Evolutionary conservation across 495 filamentous ascomycete species (phyloP).

Genomic region (Sphaerosporella brunnea): DNA sequence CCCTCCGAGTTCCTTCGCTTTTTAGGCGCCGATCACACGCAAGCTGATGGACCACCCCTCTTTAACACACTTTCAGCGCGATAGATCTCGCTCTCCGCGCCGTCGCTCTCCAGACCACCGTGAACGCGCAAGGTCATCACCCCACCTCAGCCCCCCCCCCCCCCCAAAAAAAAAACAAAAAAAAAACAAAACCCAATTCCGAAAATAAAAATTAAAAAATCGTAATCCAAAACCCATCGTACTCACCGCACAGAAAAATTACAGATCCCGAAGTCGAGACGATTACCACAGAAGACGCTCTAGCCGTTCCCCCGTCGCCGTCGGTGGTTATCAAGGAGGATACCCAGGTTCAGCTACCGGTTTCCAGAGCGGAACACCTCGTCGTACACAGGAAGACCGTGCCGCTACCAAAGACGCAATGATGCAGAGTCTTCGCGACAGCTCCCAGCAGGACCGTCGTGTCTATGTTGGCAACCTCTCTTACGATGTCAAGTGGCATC

Average conservation of each 20-base stretch:
- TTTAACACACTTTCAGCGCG: conserved; percentile 46
- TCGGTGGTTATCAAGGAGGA: conserved; percentile 48
- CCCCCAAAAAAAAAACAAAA: too few relatives aligned
- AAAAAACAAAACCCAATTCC: too few relatives aligned
- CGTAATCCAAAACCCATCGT: too few relatives aligned
- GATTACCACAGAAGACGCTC: conserved; percentile 58
- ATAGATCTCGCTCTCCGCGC: conserved; percentile 84
- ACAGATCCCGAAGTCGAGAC: conserved; percentile 77
- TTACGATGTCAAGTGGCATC: conserved; percentile 99
- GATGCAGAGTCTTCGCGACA: conserved; percentile 83
- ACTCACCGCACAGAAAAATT: conserved; percentile 86
- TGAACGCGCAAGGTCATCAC: conserved; percentile 31
- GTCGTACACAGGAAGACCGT: conserved; percentile 68
- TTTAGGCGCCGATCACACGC: conserved; percentile 28
- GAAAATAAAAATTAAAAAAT: too few relatives aligned
- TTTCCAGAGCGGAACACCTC: conserved; percentile 43
- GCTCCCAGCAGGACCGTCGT: conserved; percentile 92
- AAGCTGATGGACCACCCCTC: conserved; percentile 28
- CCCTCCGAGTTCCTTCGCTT: conserved; percentile 10
- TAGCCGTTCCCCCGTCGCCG: conserved; percentile 68
- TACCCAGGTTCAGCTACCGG: conserved; percentile 36
- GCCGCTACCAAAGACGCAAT: conserved; percentile 75
- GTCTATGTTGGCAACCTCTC: conserved; percentile 98
- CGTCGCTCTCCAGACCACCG: conserved; percentile 44
- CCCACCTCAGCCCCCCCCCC: conserved; percentile 46